phyloP scores from a whole-genome alignment of 2,329 filamentous ascomycete genomes.

The Ophiostoma montium region DNA sequence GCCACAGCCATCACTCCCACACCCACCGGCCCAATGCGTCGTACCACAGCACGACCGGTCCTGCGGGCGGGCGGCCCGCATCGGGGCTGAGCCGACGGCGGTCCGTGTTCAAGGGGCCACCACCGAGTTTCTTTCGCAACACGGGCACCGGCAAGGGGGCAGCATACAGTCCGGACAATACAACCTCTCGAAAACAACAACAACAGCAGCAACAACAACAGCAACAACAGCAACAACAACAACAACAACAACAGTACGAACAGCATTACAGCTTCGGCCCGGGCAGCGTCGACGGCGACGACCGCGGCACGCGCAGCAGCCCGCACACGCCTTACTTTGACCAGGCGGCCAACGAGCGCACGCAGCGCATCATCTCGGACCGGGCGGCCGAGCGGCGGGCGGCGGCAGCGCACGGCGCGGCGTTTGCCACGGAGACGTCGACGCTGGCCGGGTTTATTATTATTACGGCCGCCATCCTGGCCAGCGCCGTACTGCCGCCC shows the following conservation, averaged over 20 bases:
- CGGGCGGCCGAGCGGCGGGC: slow-evolving; percentile 26
- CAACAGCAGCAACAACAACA: slow-evolving; percentile 23
- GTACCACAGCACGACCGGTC: slow-evolving; percentile 43
- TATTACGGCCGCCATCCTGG: slow-evolving; percentile 31
- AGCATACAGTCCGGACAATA: slow-evolving; percentile 12
- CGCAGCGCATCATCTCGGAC: slow-evolving; percentile 51
- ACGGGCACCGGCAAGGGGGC: slow-evolving; percentile 16
- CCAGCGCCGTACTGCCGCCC: slow-evolving; percentile 32
- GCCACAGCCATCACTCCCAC: slow-evolving; percentile 18
- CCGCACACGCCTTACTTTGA: slow-evolving; percentile 67
- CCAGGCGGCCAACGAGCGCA: slow-evolving; percentile 54
- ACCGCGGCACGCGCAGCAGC: slow-evolving; percentile 15
- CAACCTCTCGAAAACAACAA: slow-evolving; percentile 10
- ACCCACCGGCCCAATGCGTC: slow-evolving; percentile 26
- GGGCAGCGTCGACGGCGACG: slow-evolving; percentile 7
- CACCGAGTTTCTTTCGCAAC: slow-evolving; percentile 72
- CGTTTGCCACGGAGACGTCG: slow-evolving; percentile 27
- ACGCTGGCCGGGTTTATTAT: slow-evolving; percentile 33
- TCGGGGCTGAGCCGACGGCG: slow-evolving; percentile 68
- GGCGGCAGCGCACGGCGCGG: slow-evolving; percentile 18
- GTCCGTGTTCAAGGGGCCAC: slow-evolving; percentile 67
- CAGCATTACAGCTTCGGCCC: slow-evolving; percentile 1
- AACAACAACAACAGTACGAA: neutral
- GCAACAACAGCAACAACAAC: slow-evolving; percentile 16
- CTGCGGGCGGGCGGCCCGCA: slow-evolving; percentile 61